Base-by-base conservation (phyloP, 306 rosid species). In the Sechiopsis laciniata region DNA sequence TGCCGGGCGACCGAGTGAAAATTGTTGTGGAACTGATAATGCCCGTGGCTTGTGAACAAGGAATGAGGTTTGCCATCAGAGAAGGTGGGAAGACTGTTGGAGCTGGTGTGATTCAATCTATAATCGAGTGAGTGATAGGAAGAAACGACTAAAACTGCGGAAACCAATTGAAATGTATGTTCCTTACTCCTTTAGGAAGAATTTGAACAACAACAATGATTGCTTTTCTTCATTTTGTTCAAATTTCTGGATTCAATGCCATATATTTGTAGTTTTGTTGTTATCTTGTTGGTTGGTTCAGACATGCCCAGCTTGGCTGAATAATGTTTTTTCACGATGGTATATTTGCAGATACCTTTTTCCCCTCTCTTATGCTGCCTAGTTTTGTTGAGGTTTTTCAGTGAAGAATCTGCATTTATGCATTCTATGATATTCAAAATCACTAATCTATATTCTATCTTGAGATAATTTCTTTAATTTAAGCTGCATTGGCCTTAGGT, bases 41-140 rank as follows among this genome's bases (percentile, higher is more conserved):
- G 35, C 96, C 96, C 0, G 96, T 90, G 15, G 96, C 96, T 29
- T 90, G 96, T 77, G 96, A 90, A 79, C 89, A 85, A 56, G 96
- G 96, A 52, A 90, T 90, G 96, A 86, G 96, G 89, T 90, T 90
- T 76, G 96, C 96, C 26, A 90, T 90, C 79, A 87, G 96, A 74
- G 96, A 88, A 85, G 96, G 96, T 70, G 96, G 95, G 60, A 90
- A 91, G 82, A 91, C 96, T 51, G 96, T 90, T 40, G 96, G 96
- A 73, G 96, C 96, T 63, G 96, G 96, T 74, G 96, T 90, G 24
- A 90, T 90, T 77, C 91, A 87, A 70, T 81, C 90, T 17, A 90
- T 90, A 75, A 84, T 90, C 74, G 88, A 88, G 90, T 90, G 77
- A 80, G 74, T 19, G 66, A 70, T 52, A 6, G 16, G 32, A 55